These are phyloP conservation scores for Allium sativum DNA, from an alignment of 106 monocot species.

Conservation along the genomic window DNA sequence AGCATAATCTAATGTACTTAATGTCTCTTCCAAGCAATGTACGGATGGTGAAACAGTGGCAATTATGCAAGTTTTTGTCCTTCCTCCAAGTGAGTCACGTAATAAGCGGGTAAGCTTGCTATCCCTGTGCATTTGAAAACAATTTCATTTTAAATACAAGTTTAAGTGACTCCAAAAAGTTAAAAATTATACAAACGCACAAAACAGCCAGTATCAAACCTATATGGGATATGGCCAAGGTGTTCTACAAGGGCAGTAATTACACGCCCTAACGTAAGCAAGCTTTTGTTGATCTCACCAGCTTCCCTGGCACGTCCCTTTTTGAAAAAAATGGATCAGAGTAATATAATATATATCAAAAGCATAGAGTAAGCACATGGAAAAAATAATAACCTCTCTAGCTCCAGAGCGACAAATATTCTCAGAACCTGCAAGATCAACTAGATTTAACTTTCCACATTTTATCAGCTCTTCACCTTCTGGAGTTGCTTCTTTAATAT, in stretches of 20 bases:
- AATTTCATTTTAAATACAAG: neutral
- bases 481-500: constrained; percentile 99
- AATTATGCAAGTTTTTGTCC: constrained; percentile 98
- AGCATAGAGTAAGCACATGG: neutral
- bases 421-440: constrained; percentile 97
- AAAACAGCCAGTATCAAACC: constrained; percentile 16
- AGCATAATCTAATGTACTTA: constrained; percentile 98
- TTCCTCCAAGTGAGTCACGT: constrained; percentile 93
- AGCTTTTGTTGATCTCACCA: constrained; percentile 87
- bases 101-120: constrained; percentile 92
- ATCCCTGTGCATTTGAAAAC: constrained; percentile 46
- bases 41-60: constrained; percentile 98
- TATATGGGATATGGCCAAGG: constrained; percentile 77
- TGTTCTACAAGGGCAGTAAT: constrained; percentile 88
- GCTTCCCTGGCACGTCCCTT: constrained; percentile 92
- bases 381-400: constrained; percentile 44
- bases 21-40: constrained; percentile 90
- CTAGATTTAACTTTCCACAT: constrained; percentile 92
- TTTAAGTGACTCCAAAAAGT: neutral
- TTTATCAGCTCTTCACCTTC: constrained; percentile 99
- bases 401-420: constrained; percentile 98
- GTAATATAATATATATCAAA: neutral
- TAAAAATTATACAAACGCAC: neutral
- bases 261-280: constrained; percentile 79
- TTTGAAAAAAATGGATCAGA: neutral